These are phyloP conservation scores for Coniochaeta prunicola DNA, from an alignment of 2,329 filamentous ascomycete genomes.

Conservation along the genomic window DNA sequence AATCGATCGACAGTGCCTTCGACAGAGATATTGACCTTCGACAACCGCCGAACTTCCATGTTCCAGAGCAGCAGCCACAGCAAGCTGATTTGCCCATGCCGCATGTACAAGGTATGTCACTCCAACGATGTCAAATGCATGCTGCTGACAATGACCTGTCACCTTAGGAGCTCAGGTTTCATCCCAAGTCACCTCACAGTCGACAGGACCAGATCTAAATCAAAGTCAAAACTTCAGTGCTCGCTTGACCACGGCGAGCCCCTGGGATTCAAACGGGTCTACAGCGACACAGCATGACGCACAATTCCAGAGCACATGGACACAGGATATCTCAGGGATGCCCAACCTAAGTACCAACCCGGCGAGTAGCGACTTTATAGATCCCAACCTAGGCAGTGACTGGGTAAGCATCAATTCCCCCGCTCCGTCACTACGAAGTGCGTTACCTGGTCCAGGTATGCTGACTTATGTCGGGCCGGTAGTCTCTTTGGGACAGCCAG, in stretches of 20 bases:
- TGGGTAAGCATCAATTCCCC: conserved; percentile 7
- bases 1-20: conserved; percentile 8
- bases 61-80: neutral
- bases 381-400: conserved; percentile 6
- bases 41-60: neutral
- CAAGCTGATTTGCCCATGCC: neutral
- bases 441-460: neutral
- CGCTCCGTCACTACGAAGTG: neutral
- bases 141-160: neutral
- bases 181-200: neutral
- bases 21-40: neutral
- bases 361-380: conserved; percentile 1
- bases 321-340: neutral
- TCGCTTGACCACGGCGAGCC: neutral
- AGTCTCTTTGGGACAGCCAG: conserved; percentile 18
- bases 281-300: neutral
- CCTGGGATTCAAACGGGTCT: neutral
- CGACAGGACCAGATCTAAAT: neutral
- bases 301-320: neutral
- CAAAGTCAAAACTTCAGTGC: neutral
- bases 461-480: neutral
- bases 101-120: neutral
- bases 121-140: neutral
- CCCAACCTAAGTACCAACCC: neutral
- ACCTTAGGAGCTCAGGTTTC: neutral